Percentiles rank a stretch among this genome's conserved stretches.
Evolutionary conservation across 2,329 filamentous ascomycete species (phyloP).

Genomic region (Nothomitra cinnamomea): DNA sequence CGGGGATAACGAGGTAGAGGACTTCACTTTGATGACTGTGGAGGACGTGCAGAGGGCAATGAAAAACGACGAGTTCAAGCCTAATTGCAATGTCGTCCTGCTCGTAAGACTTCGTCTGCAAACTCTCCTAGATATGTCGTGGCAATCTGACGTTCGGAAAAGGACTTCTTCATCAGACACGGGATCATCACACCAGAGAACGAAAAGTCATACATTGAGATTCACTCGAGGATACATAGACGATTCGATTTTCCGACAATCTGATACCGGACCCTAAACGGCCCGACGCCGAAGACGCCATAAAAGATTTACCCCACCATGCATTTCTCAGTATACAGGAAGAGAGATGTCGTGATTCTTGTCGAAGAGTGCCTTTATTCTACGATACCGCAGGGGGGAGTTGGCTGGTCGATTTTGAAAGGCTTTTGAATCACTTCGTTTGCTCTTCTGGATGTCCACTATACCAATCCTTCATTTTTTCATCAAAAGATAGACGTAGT

Average conservation of each 20-base stretch:
- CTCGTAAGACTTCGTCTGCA: background rate
- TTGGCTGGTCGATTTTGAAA: too few species aligned
- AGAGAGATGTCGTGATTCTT: background rate
- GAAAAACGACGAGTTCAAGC: conserved; percentile 65
- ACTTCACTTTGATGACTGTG: conserved; percentile 62
- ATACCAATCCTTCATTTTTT: conserved; percentile 50
- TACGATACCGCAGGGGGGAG: too few species aligned
- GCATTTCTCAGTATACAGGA: background rate
- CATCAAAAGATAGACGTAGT: conserved; percentile 81
- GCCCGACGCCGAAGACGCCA: background rate
- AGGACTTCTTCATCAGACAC: conserved; percentile 76
- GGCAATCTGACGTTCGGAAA: background rate
- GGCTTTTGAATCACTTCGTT: too few species aligned
- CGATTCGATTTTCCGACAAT: conserved; percentile 64
- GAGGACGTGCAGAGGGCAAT: conserved; percentile 59
- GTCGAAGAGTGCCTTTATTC: background rate
- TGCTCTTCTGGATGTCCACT: background rate
- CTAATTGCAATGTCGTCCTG: conserved; percentile 59
- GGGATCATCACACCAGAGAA: conserved; percentile 63
- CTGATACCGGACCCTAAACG: conserved; percentile 9
- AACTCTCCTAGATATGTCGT: conserved; percentile 22
- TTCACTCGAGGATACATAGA: conserved; percentile 59
- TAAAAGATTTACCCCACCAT: background rate
- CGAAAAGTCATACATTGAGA: conserved; percentile 62
- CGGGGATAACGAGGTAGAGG: too few species aligned